These are phyloP conservation scores for Gracilaria caudata DNA, from an alignment of 23 red algal species.

Conservation along the genomic window DNA sequence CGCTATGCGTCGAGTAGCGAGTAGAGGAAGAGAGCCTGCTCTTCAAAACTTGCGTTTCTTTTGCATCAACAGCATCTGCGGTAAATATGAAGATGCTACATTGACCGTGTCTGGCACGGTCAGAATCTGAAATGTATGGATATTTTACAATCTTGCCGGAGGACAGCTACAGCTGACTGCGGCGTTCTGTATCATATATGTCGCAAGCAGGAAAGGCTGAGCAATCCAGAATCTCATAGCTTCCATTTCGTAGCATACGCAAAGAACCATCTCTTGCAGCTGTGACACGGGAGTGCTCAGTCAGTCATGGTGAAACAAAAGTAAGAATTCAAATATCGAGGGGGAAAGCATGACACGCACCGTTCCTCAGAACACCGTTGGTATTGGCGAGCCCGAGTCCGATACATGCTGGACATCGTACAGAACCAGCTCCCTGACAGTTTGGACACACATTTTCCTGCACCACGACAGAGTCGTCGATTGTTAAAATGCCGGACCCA, in stretches of 20 bases:
- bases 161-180: constrained; percentile 3
- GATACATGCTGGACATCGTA: constrained; percentile 54
- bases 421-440: constrained; percentile 40
- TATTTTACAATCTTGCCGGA: background rate
- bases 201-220: constrained; percentile 62
- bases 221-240: constrained; percentile 65
- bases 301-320: background rate
- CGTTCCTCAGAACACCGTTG: constrained; percentile 50
- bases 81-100: background rate
- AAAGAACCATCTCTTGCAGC: constrained; percentile 49
- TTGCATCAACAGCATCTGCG: too few species aligned
- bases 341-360: constrained; percentile 8
- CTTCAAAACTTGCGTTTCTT: background rate
- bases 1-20: background rate
- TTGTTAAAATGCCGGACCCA: constrained; percentile 34
- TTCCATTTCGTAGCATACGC: constrained; percentile 68
- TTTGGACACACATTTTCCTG: constrained; percentile 58
- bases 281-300: background rate
- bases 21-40: background rate
- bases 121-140: background rate
- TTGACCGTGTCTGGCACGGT: background rate
- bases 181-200: constrained; percentile 13
- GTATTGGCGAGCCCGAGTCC: constrained; percentile 41
- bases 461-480: constrained; percentile 64
- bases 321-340: background rate